Base-by-base conservation (phyloP, 345 rosid genomes). In the Euphorbia peplus region DNA sequence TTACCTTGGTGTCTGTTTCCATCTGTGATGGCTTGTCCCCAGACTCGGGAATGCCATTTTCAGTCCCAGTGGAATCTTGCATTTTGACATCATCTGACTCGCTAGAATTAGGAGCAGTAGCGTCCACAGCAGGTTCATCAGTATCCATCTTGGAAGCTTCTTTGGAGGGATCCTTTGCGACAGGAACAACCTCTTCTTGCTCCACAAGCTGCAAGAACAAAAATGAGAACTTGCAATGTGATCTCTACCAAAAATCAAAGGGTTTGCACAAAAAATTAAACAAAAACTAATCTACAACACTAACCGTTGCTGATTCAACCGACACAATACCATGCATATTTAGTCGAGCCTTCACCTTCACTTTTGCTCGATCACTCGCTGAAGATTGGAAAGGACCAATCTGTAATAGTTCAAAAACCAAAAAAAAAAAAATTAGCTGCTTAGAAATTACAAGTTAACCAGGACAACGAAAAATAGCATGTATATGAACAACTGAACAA, bases 111-210 rank as follows among this genome's bases (percentile, higher is more conserved):
- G 90, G 80, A 16, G 85, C 55, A 62, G 83, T 75, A 37, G 75
- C 54, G 54, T 75, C 85, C 19, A 22, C 68, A 6, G 84, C 50
- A 39, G 79, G 71, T 78, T 88, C 91, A 70, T 88, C 97, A 56
- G 91, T 88, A 12, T 85, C 99, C 96, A 95, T 88, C 82, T 85
- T 87, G 44, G 77, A 46, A 35, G 64, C 69, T 73, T 93, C 97
- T 63, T 83, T 83, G 22, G 52, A 56, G 1, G 77, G 73, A 69
- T 88, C 97, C 71, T 85, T 86, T 8, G 85, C 47, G 60, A 95
- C 91, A 0, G 96, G 90, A 68, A 95, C 98, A 70, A 86, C 66
- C 73, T 95, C 99, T 70, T 95, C 97, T 69, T 95, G 98, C 78
- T 92, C 99, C 76, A 92, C 76, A 65, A 90, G 99, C 99, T 95